Conservation (phyloP, 2,329 filamentous ascomycete species). For the Zarea fungicola region DNA sequence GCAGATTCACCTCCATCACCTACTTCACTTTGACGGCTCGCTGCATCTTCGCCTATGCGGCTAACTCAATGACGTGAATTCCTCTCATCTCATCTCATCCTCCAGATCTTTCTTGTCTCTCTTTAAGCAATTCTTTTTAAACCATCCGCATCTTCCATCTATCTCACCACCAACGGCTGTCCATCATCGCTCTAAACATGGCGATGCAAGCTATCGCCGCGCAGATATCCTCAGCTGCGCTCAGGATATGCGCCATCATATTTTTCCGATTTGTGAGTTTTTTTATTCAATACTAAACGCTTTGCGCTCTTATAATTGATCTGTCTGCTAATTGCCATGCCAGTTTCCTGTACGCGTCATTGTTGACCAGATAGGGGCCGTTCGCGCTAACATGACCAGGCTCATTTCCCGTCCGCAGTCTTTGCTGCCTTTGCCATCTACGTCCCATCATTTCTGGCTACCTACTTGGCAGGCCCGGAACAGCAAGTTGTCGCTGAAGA, state of each 20-base stretch:
- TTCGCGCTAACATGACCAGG: conserved; percentile 22
- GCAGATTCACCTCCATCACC: background rate
- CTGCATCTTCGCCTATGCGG: background rate
- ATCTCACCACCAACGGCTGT: background rate
- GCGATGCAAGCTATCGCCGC: conserved; percentile 27
- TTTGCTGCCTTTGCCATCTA: conserved; percentile 63
- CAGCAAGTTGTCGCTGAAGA: conserved; percentile 57
- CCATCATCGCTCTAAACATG: conserved; percentile 19
- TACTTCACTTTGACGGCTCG: background rate
- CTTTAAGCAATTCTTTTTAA: background rate
- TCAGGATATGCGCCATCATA: conserved; percentile 31
- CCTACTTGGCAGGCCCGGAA: conserved; percentile 50
- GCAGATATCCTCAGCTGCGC: conserved; percentile 30
- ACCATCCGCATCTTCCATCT: background rate
- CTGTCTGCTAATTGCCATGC: conserved; percentile 13
- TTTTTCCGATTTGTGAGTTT: conserved; percentile 33
- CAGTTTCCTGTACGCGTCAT: conserved; percentile 33
- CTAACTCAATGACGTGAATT: conserved; percentile 6
- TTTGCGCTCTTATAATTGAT: background rate
- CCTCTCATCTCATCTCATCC: too few species aligned
- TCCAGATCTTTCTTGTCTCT: background rate
- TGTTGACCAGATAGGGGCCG: background rate
- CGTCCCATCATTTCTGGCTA: conserved; percentile 56
- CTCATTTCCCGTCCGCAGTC: conserved; percentile 45
- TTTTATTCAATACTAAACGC: background rate